These are phyloP conservation scores for Clathrus columnatus DNA, from an alignment of 768 basidiomycete species.

Conservation along the genomic window DNA sequence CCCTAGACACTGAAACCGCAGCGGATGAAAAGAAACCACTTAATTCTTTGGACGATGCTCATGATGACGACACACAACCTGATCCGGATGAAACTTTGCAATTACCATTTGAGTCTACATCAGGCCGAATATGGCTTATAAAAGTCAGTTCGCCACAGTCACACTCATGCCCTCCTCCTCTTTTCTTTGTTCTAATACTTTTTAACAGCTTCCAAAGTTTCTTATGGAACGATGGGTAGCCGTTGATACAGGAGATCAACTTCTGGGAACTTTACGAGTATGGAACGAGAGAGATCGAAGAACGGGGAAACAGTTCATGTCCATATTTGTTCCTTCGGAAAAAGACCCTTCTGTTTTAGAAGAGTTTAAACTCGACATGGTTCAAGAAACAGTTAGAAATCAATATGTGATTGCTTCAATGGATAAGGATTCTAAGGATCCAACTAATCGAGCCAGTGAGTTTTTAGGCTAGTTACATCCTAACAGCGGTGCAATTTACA, in stretches of 20 bases:
- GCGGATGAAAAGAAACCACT: conserved; percentile 72
- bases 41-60: conserved; percentile 37
- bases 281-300: conserved; percentile 43
- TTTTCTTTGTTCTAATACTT: conserved; percentile 1
- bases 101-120: conserved; percentile 63
- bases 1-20: conserved; percentile 10
- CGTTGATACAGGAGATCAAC: conserved; percentile 62
- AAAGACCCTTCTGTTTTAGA: conserved; percentile 27
- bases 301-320: conserved; percentile 44
- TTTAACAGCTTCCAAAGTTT: conserved; percentile 77
- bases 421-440: conserved; percentile 51
- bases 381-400: conserved; percentile 77
- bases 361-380: conserved; percentile 83
- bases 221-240: conserved; percentile 81
- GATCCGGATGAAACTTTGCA: conserved; percentile 81
- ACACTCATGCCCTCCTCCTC: not conserved
- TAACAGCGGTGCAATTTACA: not conserved
- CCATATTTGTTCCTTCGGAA: conserved; percentile 37
- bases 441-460: conserved; percentile 24
- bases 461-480: not conserved
- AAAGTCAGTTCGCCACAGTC: conserved; percentile 44
- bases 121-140: conserved; percentile 76
- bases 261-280: conserved; percentile 79
- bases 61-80: conserved; percentile 58
- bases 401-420: conserved; percentile 80